Evolutionary conservation across 2,329 filamentous ascomycete species (phyloP).

Genomic region (Alternaria brassicicola): DNA sequence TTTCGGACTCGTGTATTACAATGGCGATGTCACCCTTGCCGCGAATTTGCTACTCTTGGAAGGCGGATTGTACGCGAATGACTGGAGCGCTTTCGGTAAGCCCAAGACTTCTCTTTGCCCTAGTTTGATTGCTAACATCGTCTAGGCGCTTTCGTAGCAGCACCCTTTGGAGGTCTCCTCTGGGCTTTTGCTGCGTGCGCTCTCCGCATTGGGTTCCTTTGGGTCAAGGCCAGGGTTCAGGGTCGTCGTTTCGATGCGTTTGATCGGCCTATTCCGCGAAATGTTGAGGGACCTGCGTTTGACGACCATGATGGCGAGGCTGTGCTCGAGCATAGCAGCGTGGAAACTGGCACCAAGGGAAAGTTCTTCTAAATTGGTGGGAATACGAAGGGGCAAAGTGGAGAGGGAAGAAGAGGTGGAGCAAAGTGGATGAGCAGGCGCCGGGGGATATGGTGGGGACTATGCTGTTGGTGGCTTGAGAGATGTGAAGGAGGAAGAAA

Average conservation of each 20-base stretch:
- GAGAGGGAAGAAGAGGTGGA: not conserved
- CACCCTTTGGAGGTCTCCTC: slow-evolving; percentile 74
- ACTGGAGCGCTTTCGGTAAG: slow-evolving; percentile 79
- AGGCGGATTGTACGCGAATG: slow-evolving; percentile 74
- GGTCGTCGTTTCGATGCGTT: slow-evolving; percentile 70
- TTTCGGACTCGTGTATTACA: slow-evolving; percentile 80
- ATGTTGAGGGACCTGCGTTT: slow-evolving; percentile 9
- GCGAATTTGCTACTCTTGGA: slow-evolving; percentile 73
- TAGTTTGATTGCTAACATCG: slow-evolving; percentile 8
- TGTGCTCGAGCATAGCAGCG: slow-evolving; percentile 31
- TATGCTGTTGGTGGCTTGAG: not conserved
- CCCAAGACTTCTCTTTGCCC: not conserved
- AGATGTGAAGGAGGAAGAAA: not conserved
- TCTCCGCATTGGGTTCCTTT: slow-evolving; percentile 66
- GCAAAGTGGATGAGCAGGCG: not conserved
- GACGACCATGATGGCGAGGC: slow-evolving; percentile 35
- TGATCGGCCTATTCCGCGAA: slow-evolving; percentile 54
- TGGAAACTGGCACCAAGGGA: slow-evolving; percentile 34
- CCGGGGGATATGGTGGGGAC: not conserved
- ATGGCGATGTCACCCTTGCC: slow-evolving; percentile 67
- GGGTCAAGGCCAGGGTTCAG: slow-evolving; percentile 60
- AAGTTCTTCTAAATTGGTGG: slow-evolving; percentile 39
- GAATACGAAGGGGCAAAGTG: not conserved
- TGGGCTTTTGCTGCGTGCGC: slow-evolving; percentile 70
- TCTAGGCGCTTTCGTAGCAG: slow-evolving; percentile 73